phyloP scores from a whole-genome alignment of 352 stramenopile species.

The Phytophthora pseudosyringae region DNA sequence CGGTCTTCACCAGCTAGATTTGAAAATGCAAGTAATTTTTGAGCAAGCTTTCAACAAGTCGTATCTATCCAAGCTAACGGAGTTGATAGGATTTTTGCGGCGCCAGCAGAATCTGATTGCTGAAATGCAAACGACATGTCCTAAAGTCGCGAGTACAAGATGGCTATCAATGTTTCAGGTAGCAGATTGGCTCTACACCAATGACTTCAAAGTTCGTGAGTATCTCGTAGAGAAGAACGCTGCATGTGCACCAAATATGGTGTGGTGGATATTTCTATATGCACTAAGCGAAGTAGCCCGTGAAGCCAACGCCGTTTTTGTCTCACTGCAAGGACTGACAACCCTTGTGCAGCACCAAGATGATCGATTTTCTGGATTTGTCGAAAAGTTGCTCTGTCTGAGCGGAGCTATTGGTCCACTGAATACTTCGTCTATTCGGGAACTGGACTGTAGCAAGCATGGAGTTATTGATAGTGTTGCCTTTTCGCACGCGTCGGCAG shows the following conservation, averaged over 20 bases:
- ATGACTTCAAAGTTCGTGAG: constrained; percentile 3
- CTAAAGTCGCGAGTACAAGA: constrained; percentile 15
- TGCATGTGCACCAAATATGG: constrained; percentile 1
- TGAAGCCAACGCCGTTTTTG: not conserved
- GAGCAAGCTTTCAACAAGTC: constrained; percentile 11
- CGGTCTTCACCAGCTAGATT: constrained; percentile 25
- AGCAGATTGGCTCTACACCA: constrained; percentile 12
- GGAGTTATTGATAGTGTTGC: constrained; percentile 4
- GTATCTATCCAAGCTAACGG: constrained; percentile 13
- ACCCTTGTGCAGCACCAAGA: constrained; percentile 4
- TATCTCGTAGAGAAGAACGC: not conserved
- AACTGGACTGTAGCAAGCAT: not conserved
- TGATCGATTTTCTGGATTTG: not conserved
- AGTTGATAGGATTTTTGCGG: constrained; percentile 14
- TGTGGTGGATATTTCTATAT: constrained; percentile 20
- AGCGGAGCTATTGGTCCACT: not conserved
- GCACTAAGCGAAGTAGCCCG: constrained; percentile 1
- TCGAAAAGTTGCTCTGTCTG: not conserved
- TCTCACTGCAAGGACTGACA: constrained; percentile 1
- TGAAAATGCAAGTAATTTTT: constrained; percentile 22
- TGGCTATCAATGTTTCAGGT: constrained; percentile 27
- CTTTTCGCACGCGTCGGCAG: not conserved
- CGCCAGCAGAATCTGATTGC: constrained; percentile 20
- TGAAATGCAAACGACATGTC: constrained; percentile 19
- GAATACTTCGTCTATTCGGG: not conserved